phyloP scores from a whole-genome alignment of 1,284 basidiomycete species.

The Ustilago bromivora region DNA sequence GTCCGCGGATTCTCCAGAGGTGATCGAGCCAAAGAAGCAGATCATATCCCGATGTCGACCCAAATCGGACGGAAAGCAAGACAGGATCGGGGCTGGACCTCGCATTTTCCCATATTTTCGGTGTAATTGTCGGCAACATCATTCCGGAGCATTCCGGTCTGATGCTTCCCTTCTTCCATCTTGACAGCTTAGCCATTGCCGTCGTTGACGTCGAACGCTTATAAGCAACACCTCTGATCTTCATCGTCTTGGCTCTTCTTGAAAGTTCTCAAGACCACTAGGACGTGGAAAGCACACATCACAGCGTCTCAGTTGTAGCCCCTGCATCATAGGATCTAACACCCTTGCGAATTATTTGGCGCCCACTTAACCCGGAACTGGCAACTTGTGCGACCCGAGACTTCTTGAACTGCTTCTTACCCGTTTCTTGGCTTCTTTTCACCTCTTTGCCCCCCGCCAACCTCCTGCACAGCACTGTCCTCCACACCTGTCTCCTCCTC shows the following conservation, averaged over 20 bases:
- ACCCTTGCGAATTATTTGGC: background rate
- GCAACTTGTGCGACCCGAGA: constrained; percentile 7
- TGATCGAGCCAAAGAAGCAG: background rate
- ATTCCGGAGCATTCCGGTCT: constrained; percentile 7
- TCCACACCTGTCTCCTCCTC: constrained; percentile 7
- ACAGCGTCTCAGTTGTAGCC: constrained; percentile 1
- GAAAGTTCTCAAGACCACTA: background rate
- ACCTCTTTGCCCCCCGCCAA: constrained; percentile 14
- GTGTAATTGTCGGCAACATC: background rate
- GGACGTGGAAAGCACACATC: background rate
- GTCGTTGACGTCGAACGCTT: background rate
- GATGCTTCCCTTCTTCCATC: constrained; percentile 1
- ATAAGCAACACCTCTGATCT: background rate
- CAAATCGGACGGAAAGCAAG: background rate
- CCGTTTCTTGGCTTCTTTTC: constrained; percentile 10
- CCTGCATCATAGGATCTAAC: background rate
- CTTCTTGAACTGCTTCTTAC: constrained; percentile 4
- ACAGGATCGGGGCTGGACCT: constrained; percentile 3
- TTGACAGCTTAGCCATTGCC: background rate
- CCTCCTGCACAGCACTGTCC: background rate
- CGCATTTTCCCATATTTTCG: background rate
- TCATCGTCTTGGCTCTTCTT: background rate
- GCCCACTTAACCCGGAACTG: constrained; percentile 13
- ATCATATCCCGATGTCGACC: constrained; percentile 11
- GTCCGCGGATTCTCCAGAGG: constrained; percentile 20